Conservation (phyloP, 2,329 filamentous ascomycete species). For the Helotiales sp. region DNA sequence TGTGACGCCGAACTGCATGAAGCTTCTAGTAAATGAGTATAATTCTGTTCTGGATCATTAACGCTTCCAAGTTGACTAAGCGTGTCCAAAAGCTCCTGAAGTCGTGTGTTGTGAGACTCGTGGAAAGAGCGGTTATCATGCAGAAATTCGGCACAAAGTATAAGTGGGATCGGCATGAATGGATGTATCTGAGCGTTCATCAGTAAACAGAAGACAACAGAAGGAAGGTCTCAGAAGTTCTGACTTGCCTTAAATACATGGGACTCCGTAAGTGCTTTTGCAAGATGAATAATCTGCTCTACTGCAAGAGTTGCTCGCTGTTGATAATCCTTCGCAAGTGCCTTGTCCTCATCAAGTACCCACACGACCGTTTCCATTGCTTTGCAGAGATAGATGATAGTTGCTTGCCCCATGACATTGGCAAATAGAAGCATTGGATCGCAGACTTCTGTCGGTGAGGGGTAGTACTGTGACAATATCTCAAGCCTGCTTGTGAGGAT, state of each 20-base stretch:
- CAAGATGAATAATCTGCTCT: not conserved
- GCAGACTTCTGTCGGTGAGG: not conserved
- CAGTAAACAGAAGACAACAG: not conserved
- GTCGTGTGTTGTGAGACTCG: not conserved
- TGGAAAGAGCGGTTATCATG: not conserved
- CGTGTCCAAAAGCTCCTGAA: not conserved
- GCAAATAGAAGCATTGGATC: not conserved
- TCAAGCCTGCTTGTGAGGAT: not conserved
- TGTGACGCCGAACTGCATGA: no score
- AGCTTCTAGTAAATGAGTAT: conserved; percentile 41
- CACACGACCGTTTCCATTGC: not conserved
- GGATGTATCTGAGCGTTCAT: not conserved
- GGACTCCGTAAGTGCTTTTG: not conserved
- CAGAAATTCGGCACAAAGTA: not conserved
- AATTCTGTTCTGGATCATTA: not conserved
- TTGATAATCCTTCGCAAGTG: not conserved
- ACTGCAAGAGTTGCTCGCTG: not conserved
- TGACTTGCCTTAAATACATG: not conserved
- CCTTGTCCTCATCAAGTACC: not conserved
- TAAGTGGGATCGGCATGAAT: not conserved
- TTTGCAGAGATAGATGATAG: not conserved
- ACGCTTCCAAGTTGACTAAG: not conserved
- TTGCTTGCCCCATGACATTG: not conserved
- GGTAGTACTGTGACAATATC: not conserved
- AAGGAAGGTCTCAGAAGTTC: not conserved